Conservation (phyloP, 192 early-diverging fungal genomes). For the Linnemannia schmuckeri region DNA sequence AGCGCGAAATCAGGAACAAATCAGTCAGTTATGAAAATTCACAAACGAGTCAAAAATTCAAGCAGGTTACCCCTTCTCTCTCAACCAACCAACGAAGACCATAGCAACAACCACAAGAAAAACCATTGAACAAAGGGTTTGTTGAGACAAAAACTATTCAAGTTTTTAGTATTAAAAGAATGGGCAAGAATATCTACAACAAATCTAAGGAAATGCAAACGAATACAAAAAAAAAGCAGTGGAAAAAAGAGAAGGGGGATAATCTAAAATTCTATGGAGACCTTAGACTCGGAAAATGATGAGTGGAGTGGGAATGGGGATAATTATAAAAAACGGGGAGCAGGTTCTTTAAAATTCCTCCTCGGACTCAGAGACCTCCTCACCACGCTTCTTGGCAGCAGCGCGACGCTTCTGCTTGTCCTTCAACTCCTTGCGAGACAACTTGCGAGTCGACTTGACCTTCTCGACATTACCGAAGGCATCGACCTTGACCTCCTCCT, state of each 20-base stretch:
- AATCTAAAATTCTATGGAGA: background rate
- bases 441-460: constrained; percentile 72
- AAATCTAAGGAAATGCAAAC: constrained; percentile 13
- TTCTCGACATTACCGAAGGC: constrained; percentile 83
- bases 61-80: background rate
- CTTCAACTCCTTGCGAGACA: constrained; percentile 65
- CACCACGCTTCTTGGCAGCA: constrained; percentile 68
- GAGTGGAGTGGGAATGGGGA: background rate
- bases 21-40: too few species aligned
- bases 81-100: background rate
- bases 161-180: constrained; percentile 16
- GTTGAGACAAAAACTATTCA: constrained; percentile 16
- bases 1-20: background rate
- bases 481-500: constrained; percentile 67
- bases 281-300: background rate
- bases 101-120: background rate
- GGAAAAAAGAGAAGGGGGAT: background rate
- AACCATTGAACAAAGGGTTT: background rate
- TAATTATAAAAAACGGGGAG: background rate
- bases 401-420: constrained; percentile 71
- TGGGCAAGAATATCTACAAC: constrained; percentile 29
- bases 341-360: constrained; percentile 54
- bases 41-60: background rate
- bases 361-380: constrained; percentile 63
- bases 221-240: constrained; percentile 9